phyloP scores from a whole-genome alignment of 2,329 filamentous ascomycete genomes.

The Sporothrix brasiliensis region DNA sequence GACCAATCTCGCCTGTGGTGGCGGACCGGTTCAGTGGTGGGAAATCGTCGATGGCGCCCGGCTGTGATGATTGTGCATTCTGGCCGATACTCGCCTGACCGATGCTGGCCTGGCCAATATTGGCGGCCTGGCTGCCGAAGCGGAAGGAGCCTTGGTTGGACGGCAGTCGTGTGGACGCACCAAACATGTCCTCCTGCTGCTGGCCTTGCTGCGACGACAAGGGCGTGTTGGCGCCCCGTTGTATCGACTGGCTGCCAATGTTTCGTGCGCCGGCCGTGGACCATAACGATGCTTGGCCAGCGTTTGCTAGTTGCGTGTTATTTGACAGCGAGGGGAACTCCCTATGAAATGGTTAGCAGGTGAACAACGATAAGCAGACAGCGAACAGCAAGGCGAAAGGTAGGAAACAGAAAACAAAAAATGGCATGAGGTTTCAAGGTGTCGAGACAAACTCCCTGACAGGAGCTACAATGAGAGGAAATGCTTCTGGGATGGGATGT shows the following conservation, averaged over 20 bases:
- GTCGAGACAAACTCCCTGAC: background rate
- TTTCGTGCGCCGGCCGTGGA: conserved; percentile 54
- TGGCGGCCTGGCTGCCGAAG: conserved; percentile 48
- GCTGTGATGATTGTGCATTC: conserved; percentile 51
- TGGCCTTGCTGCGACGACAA: conserved; percentile 55
- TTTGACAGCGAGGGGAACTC: conserved; percentile 69
- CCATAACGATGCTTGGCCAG: conserved; percentile 59
- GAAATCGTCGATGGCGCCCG: conserved; percentile 61
- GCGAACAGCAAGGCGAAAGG: background rate
- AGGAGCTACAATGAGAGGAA: background rate
- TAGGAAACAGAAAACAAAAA: conserved; percentile 5
- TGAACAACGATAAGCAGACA: background rate
- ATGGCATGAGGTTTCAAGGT: background rate
- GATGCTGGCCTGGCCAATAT: conserved; percentile 37
- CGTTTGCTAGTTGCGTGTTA: conserved; percentile 57
- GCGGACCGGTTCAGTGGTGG: conserved; percentile 62
- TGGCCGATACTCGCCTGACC: conserved; percentile 7
- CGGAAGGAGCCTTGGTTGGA: conserved; percentile 55
- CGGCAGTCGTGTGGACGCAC: conserved; percentile 44
- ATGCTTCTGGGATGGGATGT: background rate
- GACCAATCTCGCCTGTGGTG: conserved; percentile 58
- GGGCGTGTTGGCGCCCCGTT: conserved; percentile 56
- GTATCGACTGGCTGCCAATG: conserved; percentile 51
- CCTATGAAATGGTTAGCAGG: conserved; percentile 44
- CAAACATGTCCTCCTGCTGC: conserved; percentile 55